Conservation (phyloP, 768 basidiomycete species). For the Rossbeevera mucosa region DNA sequence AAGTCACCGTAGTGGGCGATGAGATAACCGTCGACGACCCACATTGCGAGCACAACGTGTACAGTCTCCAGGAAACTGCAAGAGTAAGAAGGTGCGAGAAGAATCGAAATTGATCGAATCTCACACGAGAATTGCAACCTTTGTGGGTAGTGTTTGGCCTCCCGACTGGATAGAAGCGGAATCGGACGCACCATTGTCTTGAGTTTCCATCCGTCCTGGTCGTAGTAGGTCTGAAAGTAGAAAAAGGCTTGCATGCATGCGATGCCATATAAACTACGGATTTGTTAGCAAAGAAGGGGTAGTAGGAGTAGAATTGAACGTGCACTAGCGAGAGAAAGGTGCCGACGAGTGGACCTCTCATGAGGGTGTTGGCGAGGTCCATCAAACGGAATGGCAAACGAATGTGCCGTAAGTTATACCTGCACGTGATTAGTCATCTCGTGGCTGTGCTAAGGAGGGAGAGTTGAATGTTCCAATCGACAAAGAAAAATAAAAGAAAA, state of each 20-base stretch:
- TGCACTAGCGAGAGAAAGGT: slow-evolving; percentile 20
- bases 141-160: no score
- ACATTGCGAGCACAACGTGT: slow-evolving; percentile 22
- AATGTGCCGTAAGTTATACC: background rate
- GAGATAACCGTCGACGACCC: slow-evolving; percentile 24
- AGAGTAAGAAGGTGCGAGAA: background rate
- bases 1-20: slow-evolving; percentile 16
- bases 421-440: slow-evolving; percentile 18
- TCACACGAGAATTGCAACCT: slow-evolving; percentile 24
- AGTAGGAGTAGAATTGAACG: background rate
- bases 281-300: background rate
- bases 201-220: slow-evolving; percentile 12
- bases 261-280: slow-evolving; percentile 24
- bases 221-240: slow-evolving; percentile 27
- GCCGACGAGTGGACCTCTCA: slow-evolving; percentile 26
- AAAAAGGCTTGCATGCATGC: slow-evolving; percentile 27
- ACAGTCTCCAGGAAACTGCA: slow-evolving; percentile 18
- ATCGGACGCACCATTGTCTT: slow-evolving; percentile 19
- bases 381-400: no score
- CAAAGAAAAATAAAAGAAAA: slow-evolving; percentile 18
- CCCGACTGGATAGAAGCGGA: background rate
- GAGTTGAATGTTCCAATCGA: slow-evolving; percentile 22
- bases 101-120: background rate
- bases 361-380: no score
- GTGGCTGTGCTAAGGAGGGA: slow-evolving; percentile 13